phyloP scores from a whole-genome alignment of 1,284 basidiomycete species.

The Schizopora paradoxa region DNA sequence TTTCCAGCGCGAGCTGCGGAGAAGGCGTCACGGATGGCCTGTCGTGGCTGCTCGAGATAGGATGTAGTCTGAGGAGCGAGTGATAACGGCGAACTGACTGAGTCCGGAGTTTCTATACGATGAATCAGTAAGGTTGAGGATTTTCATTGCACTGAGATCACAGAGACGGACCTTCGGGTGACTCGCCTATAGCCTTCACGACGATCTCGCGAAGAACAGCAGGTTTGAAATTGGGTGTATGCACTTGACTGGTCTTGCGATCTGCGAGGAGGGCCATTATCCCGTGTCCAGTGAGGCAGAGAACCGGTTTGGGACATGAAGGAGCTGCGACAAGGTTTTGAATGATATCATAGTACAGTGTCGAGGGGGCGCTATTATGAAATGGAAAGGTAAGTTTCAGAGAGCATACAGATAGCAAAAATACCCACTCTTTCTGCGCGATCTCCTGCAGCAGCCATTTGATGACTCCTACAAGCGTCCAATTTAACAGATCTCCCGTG shows the following conservation, averaged over 20 bases:
- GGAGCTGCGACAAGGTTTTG: slow-evolving; percentile 58
- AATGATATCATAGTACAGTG: slow-evolving; percentile 43
- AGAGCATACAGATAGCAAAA: not conserved
- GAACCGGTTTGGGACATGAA: slow-evolving; percentile 59
- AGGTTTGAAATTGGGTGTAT: slow-evolving; percentile 38
- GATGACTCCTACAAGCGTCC: slow-evolving; percentile 73
- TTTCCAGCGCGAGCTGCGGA: slow-evolving; percentile 50
- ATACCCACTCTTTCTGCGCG: slow-evolving; percentile 47
- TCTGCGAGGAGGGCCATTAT: slow-evolving; percentile 47
- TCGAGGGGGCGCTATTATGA: slow-evolving; percentile 33
- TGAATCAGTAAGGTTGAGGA: not conserved
- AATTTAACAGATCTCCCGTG: slow-evolving; percentile 61
- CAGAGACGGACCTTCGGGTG: slow-evolving; percentile 33
- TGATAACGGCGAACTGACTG: slow-evolving; percentile 17
- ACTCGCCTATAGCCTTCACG: slow-evolving; percentile 37
- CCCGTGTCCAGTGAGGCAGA: slow-evolving; percentile 54
- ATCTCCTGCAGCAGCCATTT: slow-evolving; percentile 58
- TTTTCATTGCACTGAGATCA: not conserved
- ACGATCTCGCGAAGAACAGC: slow-evolving; percentile 39
- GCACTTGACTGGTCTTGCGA: slow-evolving; percentile 22
- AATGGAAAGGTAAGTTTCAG: slow-evolving; percentile 19
- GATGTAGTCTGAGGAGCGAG: slow-evolving; percentile 22
- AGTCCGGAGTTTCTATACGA: slow-evolving; percentile 17
- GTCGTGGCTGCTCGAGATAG: slow-evolving; percentile 43
- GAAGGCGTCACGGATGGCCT: slow-evolving; percentile 51